Conservation (phyloP, 352 stramenopile species). For the Pythium dissimile region DNA sequence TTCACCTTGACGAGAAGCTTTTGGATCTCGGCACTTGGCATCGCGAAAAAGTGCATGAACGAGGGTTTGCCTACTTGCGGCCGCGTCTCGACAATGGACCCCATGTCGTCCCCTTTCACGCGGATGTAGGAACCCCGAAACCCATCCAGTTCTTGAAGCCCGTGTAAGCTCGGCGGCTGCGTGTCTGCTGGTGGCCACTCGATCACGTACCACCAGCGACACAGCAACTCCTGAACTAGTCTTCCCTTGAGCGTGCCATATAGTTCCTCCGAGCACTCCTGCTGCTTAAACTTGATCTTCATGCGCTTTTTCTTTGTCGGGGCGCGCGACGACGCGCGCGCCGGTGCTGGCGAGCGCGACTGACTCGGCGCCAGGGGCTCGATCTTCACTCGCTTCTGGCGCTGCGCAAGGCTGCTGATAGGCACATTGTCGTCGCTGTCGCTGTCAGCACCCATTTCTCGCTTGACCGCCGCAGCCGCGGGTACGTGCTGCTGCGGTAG, state of each 20-base stretch:
- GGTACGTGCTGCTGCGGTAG: constrained; percentile 15
- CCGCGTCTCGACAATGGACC: constrained; percentile 78
- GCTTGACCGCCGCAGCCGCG: constrained; percentile 21
- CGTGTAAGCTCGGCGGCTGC: constrained; percentile 47
- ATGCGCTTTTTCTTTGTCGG: constrained; percentile 57
- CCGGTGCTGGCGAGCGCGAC: not conserved
- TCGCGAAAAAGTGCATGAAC: constrained; percentile 82
- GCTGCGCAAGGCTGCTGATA: constrained; percentile 55
- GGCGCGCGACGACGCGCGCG: constrained; percentile 17
- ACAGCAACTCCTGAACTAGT: constrained; percentile 75
- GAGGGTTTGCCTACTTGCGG: constrained; percentile 66
- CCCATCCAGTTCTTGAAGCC: constrained; percentile 79
- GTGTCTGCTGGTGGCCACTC: constrained; percentile 61
- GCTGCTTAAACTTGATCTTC: constrained; percentile 85
- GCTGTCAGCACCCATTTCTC: constrained; percentile 26
- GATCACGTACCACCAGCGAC: constrained; percentile 85
- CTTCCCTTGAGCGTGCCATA: constrained; percentile 77
- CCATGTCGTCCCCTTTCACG: constrained; percentile 82
- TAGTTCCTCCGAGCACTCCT: constrained; percentile 79
- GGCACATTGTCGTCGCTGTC: constrained; percentile 75
- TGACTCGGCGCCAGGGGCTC: constrained; percentile 20
- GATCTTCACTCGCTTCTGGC: constrained; percentile 57
- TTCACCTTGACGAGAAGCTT: constrained; percentile 55
- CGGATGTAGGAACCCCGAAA: constrained; percentile 78
- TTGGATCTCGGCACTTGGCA: constrained; percentile 66